Evolutionary conservation across 2,329 filamentous ascomycete genomes (phyloP), one percentile per base, ranked within the genome.

Genomic region (Arthrocladium fulminans): DNA sequence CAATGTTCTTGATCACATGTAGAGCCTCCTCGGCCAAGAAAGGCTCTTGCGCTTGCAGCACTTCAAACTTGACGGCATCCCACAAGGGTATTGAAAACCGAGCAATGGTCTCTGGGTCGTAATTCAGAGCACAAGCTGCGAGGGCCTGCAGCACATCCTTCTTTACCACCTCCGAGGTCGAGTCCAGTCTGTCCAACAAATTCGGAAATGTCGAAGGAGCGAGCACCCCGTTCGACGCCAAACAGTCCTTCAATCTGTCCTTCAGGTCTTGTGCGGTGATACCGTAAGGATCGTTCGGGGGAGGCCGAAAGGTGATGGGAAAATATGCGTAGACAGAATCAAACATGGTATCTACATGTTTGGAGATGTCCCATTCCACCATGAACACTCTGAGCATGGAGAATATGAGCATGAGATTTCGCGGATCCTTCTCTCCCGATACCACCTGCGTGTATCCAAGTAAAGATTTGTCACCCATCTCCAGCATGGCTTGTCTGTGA

Each of bases 311-410:
- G 0, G 81, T 84, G 55, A 85, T 84, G 0, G 81, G 81, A 59
- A 84, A 85, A 62, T 85, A 85, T 57, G 83, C 83, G 64, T 83
- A 85, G 15, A 82, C 80, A 2, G 80, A 73, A 54, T 85, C 81
- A 59, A 84, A 84, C 38, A 84, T 68, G 24, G 65, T 60, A 70
- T 83, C 77, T 17, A 74, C 75, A 61, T 81, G 72, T 32, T 71
- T 70, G 2, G 73, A 71, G 50, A 84, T 76, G 54, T 79, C 75
- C 79, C 81, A 84, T 61, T 84, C 81, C 5, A 80, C 71, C 73
- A 84, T 81, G 1, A 83, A 71, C 12, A 83, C 81, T 57, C 75
- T 78, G 23, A 84, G 61, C 50, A 84, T 75, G 0, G 81, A 84
- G 58, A 84, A 84, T 1, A 83, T 76, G 42, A 84, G 70, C 81